These are phyloP conservation scores for Bipolaris victoriae DNA, from an alignment of 2,329 filamentous ascomycete genomes.

Conservation along the genomic window DNA sequence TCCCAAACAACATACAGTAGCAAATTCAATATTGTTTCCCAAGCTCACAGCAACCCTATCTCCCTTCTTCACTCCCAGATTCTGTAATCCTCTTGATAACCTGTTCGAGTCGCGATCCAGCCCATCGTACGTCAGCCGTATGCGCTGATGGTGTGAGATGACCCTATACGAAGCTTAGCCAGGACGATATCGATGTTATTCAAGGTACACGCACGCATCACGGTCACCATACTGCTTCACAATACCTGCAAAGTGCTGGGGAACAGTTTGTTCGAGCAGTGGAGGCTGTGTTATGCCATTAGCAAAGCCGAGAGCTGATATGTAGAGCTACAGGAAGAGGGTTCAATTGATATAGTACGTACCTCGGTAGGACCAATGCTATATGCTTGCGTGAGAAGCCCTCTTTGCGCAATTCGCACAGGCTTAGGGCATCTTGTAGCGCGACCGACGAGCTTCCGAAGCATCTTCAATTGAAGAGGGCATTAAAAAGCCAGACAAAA, in stretches of 20 bases:
- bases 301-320: conserved; percentile 8
- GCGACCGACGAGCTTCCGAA: conserved; percentile 34
- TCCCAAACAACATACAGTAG: conserved; percentile 61
- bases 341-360: conserved; percentile 10
- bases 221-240: conserved; percentile 70
- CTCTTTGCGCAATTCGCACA: conserved; percentile 24
- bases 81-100: conserved; percentile 72
- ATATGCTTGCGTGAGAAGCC: conserved; percentile 42
- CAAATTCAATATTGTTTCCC: conserved; percentile 85
- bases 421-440: conserved; percentile 13
- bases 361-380: conserved; percentile 44
- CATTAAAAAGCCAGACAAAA: conserved; percentile 17
- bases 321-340: not conserved
- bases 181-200: not conserved
- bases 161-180: conserved; percentile 51
- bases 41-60: conserved; percentile 85
- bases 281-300: conserved; percentile 60
- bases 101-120: conserved; percentile 79
- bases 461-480: conserved; percentile 31
- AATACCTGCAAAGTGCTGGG: conserved; percentile 71
- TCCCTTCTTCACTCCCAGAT: conserved; percentile 77
- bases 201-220: conserved; percentile 57
- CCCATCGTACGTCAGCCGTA: conserved; percentile 71
- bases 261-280: conserved; percentile 71
- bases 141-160: conserved; percentile 66